Evolutionary conservation across 495 filamentous ascomycete genomes (phyloP), one percentile per base, ranked within the genome.

Genomic region (Halenospora varia): DNA sequence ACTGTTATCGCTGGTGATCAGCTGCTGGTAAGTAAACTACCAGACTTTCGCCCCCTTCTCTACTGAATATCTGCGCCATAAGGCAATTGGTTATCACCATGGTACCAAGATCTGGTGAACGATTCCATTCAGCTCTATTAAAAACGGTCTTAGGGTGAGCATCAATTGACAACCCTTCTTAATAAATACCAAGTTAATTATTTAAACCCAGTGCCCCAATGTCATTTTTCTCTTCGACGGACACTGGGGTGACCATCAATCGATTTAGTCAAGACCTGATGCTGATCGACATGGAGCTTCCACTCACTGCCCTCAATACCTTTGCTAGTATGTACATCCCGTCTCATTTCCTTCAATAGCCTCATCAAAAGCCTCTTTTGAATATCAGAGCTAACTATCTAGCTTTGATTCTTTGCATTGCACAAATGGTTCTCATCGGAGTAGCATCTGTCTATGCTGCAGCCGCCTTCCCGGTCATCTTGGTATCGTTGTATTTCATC

Each of bases 121-220:
- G 19, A 19, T 40, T 52, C 10, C 49, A 52, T 40, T 10, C 8
- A 20, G 19, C 13, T 8, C 49, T 52, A 11, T 22, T 52, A 10
- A 40, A 20, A 18, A 23, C 59, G 0, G 59, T 19, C 47, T 19
- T 49, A 25, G 25, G 47, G 47, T 46, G 2, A 57, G 55, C 20
- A 56, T 70, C 22, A 54, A 67, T 23, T 24, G 64, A 0, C 67
- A 67, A 35, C 51, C 23, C 23, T 40, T 17, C 26, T 17, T 13
- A 17, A 73, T 75, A 25, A 82, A 85, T 44, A n/a, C n/a, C n/a
- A 74, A 71, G 10, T 60, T 68, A 0, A 48, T 25, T 62, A 17
- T 53, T 47, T 17, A n/a, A n/a, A n/a, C n/a, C n/a, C n/a, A 62
- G 53, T 25, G 65, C 65, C 9, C 55, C 65, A 13, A 51, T 60